Percentiles rank a stretch among this genome's conserved stretches.
phyloP scores from a whole-genome alignment of 805 yeast genomes.

The Komagataella kurtzmanii region DNA sequence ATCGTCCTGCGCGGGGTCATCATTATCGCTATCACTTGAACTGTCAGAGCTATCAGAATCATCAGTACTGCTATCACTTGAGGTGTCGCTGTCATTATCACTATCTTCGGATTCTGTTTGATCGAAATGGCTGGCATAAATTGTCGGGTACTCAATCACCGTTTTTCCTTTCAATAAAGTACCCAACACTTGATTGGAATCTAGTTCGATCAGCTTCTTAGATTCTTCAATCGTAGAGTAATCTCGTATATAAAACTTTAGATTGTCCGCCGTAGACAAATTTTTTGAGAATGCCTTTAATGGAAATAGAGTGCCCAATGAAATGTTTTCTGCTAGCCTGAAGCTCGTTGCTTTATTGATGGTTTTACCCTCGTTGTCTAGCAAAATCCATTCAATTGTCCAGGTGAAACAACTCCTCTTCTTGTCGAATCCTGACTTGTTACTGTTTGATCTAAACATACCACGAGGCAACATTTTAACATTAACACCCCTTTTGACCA shows the following conservation, averaged over 20 bases:
- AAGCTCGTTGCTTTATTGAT: slow-evolving; percentile 17
- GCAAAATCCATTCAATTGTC: slow-evolving; percentile 66
- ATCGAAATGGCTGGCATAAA: slow-evolving; percentile 22
- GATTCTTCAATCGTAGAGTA: slow-evolving; percentile 1
- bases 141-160: slow-evolving; percentile 70
- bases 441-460: slow-evolving; percentile 52
- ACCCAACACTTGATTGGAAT: slow-evolving; percentile 23
- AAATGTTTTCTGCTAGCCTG: slow-evolving; percentile 23
- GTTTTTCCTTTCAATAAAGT: slow-evolving; percentile 39
- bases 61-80: slow-evolving; percentile 2
- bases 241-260: background rate
- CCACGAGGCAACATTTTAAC: slow-evolving; percentile 55
- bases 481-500: slow-evolving; percentile 50
- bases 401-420: slow-evolving; percentile 49
- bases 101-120: slow-evolving; percentile 3
- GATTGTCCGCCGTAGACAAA: background rate
- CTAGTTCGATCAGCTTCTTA: slow-evolving; percentile 23
- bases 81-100: background rate
- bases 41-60: slow-evolving; percentile 1
- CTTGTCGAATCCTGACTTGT: slow-evolving; percentile 62
- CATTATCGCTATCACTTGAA: background rate
- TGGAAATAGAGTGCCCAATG: slow-evolving; percentile 28
- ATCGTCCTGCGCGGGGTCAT: background rate
- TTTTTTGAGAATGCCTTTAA: slow-evolving; percentile 3
- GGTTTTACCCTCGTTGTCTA: slow-evolving; percentile 13